These are phyloP conservation scores for Conticribra weissflogii DNA, from an alignment of 108 stramenopile genomes.

Conservation along the genomic window DNA sequence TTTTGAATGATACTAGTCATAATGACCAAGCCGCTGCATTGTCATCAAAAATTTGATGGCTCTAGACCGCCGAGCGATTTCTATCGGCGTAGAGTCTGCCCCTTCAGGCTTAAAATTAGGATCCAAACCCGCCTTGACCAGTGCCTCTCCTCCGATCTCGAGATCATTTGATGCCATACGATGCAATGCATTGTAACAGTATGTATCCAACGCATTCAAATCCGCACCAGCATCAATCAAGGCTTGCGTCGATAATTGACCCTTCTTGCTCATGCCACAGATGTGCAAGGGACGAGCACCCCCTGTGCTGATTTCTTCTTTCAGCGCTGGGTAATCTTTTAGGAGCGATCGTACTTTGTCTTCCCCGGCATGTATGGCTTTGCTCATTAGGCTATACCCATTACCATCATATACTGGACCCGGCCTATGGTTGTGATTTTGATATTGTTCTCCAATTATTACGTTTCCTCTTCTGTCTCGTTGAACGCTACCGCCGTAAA, in stretches of 20 bases:
- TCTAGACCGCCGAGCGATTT: constrained; percentile 60
- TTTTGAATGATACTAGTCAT: too few species aligned
- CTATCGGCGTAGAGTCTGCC: constrained; percentile 62
- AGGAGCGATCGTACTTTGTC: constrained; percentile 60
- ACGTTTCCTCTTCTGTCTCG: constrained; percentile 47
- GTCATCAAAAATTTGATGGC: constrained; percentile 68
- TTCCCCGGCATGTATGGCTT: constrained; percentile 55
- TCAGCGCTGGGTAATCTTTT: constrained; percentile 50
- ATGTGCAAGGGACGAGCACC: constrained; percentile 75
- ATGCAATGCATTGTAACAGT: constrained; percentile 75
- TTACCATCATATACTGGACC: constrained; percentile 73
- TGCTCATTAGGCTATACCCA: constrained; percentile 63
- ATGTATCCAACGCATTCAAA: constrained; percentile 63
- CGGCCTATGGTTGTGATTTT: constrained; percentile 69
- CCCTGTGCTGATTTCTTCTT: constrained; percentile 67
- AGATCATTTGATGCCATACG: constrained; percentile 82
- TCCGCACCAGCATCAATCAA: constrained; percentile 64
- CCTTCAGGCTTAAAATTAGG: constrained; percentile 50
- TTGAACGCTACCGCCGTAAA: constrained; percentile 71
- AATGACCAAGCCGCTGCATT: constrained; percentile 64
- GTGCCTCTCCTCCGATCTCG: constrained; percentile 59
- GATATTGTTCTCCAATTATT: constrained; percentile 64
- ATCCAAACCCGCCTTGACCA: constrained; percentile 15
- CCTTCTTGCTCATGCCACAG: constrained; percentile 66
- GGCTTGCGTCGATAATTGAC: constrained; percentile 51